Conservation (phyloP, 495 filamentous ascomycete species). For the Neurospora sp. region DNA sequence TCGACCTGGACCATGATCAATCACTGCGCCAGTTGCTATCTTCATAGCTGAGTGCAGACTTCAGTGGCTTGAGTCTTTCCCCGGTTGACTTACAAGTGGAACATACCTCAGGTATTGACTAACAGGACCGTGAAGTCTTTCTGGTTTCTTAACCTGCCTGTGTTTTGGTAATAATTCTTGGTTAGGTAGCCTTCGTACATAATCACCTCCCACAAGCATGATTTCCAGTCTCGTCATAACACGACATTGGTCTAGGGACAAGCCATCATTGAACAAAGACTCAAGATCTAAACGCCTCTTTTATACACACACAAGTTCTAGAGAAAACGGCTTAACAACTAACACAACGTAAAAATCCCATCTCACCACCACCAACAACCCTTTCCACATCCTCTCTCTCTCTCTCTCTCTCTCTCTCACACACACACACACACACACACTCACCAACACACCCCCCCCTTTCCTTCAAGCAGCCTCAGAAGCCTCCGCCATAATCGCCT, state of each 20-base stretch:
- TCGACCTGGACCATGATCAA: background rate
- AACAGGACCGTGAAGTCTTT: no score
- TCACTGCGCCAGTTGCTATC: background rate
- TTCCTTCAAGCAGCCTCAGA: background rate
- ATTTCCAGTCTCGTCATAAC: background rate
- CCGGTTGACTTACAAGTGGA: no score
- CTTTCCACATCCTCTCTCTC: background rate
- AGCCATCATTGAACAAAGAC: background rate
- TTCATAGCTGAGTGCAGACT: background rate
- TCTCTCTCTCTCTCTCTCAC: background rate
- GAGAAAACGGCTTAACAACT: background rate
- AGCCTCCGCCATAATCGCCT: slow-evolving; percentile 72
- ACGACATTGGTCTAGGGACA: background rate
- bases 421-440: no score
- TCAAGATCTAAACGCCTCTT: background rate
- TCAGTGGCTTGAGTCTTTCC: no score
- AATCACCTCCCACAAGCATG: background rate
- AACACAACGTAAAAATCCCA: background rate
- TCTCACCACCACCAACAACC: background rate
- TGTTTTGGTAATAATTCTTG: no score
- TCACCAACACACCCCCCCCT: background rate
- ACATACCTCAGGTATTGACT: no score
- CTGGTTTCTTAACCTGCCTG: no score
- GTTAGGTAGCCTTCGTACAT: no score
- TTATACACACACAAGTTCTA: background rate